phyloP scores from a whole-genome alignment of 768 basidiomycete genomes.

The Clavulina sp. region DNA sequence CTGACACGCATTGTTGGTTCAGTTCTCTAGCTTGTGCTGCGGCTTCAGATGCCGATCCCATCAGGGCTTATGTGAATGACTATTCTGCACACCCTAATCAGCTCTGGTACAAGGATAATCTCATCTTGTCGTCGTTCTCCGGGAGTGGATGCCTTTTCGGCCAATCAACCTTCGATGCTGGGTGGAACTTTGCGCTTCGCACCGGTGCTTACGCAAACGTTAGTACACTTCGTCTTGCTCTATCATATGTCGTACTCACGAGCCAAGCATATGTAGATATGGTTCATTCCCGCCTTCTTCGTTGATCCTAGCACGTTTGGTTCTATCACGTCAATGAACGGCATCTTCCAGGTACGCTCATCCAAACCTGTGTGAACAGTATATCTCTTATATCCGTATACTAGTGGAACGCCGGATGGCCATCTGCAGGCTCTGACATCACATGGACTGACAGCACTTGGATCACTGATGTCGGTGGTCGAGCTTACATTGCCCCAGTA shows the following conservation, averaged over 20 bases:
- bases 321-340: slow-evolving; percentile 7
- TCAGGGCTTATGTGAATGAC: slow-evolving; percentile 36
- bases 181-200: slow-evolving; percentile 41
- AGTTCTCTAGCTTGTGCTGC: slow-evolving; percentile 34
- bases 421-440: slow-evolving; percentile 23
- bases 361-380: too few species aligned
- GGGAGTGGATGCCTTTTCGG: slow-evolving; percentile 58
- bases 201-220: slow-evolving; percentile 15
- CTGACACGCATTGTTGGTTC: slow-evolving; percentile 4
- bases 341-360: slow-evolving; percentile 20
- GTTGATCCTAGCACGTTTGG: slow-evolving; percentile 14
- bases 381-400: background rate
- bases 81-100: slow-evolving; percentile 46
- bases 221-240: background rate
- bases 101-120: slow-evolving; percentile 33
- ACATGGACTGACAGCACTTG: slow-evolving; percentile 19
- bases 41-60: slow-evolving; percentile 28
- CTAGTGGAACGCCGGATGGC: slow-evolving; percentile 73
- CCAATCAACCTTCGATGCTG: slow-evolving; percentile 29
- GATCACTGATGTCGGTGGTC: slow-evolving; percentile 12
- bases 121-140: slow-evolving; percentile 53
- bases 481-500: slow-evolving; percentile 34
- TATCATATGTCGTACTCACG: too few species aligned
- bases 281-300: slow-evolving; percentile 19
- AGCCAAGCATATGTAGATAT: background rate